These are phyloP conservation scores for Colletotrichum eremochloae DNA, from an alignment of 2,329 filamentous ascomycete genomes.

Conservation along the genomic window DNA sequence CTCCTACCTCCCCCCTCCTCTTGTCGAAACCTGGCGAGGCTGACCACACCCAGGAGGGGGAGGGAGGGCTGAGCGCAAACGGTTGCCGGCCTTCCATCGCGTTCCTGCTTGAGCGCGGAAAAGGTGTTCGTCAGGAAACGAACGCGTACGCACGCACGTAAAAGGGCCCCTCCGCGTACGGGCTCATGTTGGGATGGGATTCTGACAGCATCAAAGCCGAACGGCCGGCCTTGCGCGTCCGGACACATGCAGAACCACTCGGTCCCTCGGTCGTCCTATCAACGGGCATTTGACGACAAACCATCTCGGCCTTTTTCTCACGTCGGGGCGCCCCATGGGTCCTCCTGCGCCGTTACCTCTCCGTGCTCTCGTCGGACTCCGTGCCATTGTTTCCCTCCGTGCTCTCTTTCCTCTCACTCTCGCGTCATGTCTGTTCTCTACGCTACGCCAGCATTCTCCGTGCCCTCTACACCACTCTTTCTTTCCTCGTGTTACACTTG, in stretches of 20 bases:
- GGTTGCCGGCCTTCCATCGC: neutral
- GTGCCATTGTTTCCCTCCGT: constrained; percentile 15
- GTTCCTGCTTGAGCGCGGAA: constrained; percentile 6
- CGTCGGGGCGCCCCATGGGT: neutral
- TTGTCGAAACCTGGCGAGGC: neutral
- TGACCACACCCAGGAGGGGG: neutral
- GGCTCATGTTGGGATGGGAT: neutral
- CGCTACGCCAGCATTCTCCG: neutral
- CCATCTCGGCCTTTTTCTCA: neutral
- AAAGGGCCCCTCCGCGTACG: neutral
- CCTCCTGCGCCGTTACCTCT: constrained; percentile 2
- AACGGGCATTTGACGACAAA: constrained; percentile 30
- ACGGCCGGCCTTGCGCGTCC: constrained; percentile 7
- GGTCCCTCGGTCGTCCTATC: constrained; percentile 38
- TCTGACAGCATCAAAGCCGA: constrained; percentile 25
- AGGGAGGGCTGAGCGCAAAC: constrained; percentile 2
- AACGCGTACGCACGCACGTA: neutral
- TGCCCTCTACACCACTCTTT: neutral
- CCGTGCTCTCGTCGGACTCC: constrained; percentile 4
- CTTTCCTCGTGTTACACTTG: neutral
- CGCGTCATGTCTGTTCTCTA: constrained; percentile 6
- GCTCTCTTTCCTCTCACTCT: neutral
- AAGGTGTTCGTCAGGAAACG: neutral
- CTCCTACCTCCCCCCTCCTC: neutral
- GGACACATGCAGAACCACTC: constrained; percentile 5